Base-by-base conservation (phyloP, 306 rosid species). In the Alnus rubra region DNA sequence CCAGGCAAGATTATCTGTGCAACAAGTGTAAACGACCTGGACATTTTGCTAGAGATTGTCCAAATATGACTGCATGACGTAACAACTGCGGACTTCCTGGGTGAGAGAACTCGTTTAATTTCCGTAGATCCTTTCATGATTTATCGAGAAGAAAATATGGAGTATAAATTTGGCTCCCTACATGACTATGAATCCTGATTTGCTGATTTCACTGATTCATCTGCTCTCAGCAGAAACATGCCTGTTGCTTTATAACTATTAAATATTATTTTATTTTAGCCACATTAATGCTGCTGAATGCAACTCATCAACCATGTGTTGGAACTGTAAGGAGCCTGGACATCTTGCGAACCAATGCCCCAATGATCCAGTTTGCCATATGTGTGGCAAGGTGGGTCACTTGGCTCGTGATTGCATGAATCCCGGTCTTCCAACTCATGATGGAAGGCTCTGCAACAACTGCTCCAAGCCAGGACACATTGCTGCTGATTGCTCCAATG, bases 321-420 rank as follows among this genome's bases (percentile, higher is more conserved):
- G 85, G 82, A 82, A 77, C 78, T 82, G 81, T 30, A 82, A 77
- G 45, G 78, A 71, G 54, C 78, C 78, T 0, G 85, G 85, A 2
- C 81, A 82, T 53, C 74, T 82, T 13, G 78, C 75, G 7, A 82
- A 18, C 64, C 74, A 72, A 71, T 82, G 81, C 78, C 37, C 81
- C 35, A 82, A 73, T 7, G 54, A 53, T 44, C 74, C 81, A 18
- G 47, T 64, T 58, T 82, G 71, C 56, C 71, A 77, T 54, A 64
- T 65, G 55, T 77, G 79, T 3, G 78, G 85, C 48, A 82, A 77
- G 39, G 35, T 48, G 37, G 82, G 85, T 48, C 82, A 82, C 75
- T 62, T 72, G 39, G 85, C 85, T 77, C 71, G 79, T 1, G 79
- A 82, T 18, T 77, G 82, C 65, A 18, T 19, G 0, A 67, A 23